Evolutionary conservation across 2,329 filamentous ascomycete species (phyloP), one percentile per base, ranked within the genome.

Genomic region (Fusarium hainanense): DNA sequence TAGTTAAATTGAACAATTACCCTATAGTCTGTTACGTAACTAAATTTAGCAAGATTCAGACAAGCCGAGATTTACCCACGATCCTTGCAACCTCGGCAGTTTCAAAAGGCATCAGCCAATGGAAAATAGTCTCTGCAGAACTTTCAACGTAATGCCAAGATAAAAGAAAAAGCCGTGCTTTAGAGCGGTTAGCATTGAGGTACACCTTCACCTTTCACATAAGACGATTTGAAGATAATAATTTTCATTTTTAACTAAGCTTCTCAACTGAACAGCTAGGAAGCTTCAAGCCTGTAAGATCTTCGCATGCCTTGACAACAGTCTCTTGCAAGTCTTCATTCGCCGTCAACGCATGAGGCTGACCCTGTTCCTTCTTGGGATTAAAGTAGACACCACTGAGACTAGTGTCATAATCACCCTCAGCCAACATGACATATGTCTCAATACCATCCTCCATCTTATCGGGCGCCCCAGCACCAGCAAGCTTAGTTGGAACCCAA

Each of bases 401-500:
- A 9, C 25, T 64, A 3, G 62, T 54, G 54, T 72, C 70, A 21
- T 72, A 71, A 7, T 69, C 67, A 20, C 70, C 69, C 32, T 72
- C 69, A 10, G 62, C 70, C 30, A 73, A n/a, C 59, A 65, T 71
- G 4, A 73, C 23, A 42, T 73, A 73, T 32, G 58, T 64, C 49
- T 72, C 64, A 25, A 71, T 56, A 11, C 69, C 69, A 56, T 72
- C 71, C n/a, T 73, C 65, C 46, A 73, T 54, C 42, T 66, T 74
- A 11, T 54, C 66, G 0, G 63, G 55, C 7, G 63, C 63, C 5
- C 14, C 44, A 14, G 58, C 18, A 4, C 61, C 70, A 1, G 50
- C 63, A 50, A 75, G 52, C 57, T 73, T 74, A 12, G 72, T 75
- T 4, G 71, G 51, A 21, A 74, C 68, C 21, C 58, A 74, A 8